Evolutionary conservation across 768 basidiomycete species (phyloP), one percentile per base, ranked within the genome.

Genomic region (Podaxis carcinomalis): DNA sequence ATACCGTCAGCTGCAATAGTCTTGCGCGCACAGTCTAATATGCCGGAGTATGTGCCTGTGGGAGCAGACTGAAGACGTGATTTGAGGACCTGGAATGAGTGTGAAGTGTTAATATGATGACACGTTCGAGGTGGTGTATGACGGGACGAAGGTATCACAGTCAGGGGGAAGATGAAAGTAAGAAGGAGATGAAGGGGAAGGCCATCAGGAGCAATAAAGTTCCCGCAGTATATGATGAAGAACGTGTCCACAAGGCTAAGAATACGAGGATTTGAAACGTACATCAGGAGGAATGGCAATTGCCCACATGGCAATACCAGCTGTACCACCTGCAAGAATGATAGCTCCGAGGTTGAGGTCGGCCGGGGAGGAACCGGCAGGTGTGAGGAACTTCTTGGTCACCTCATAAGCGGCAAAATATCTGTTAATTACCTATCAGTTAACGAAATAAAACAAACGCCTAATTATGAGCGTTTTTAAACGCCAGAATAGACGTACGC

Each of bases 391-490:
- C 70, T 90, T 91, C 76, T 99, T 99, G 42, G 92, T 87, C 35
- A 94, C 83, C 75, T 99, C 97, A 71, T 99, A 99, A 10, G 95
- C 89, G 16, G 95, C 95, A 70, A 99, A 99, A 77, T 98, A 98
- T 51, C 93, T 96, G 61, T 62, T 40, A 58, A 42, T 44, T 16
- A 27, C 19, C 21, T 7, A 49, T 21, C 47, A 47, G 23, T 49
- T 9, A 49, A 16, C 7, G 13, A 23, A 27, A 23, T n/a, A 21
- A 23, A 5, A 23, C 47, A 32, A 32, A 32, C 32, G 32, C 32
- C 32, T 0, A 32, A 32, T 23, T 11, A 47, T 39, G 32, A 14
- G 28, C 21, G 35, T 59, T 44, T n/a, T 44, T 21, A 44, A 19
- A 19, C 42, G 42, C 42, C 14, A 44, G 19, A 16, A 50, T 42